phyloP scores from a whole-genome alignment of 352 stramenopile genomes.

The Pythium guiyangense region DNA sequence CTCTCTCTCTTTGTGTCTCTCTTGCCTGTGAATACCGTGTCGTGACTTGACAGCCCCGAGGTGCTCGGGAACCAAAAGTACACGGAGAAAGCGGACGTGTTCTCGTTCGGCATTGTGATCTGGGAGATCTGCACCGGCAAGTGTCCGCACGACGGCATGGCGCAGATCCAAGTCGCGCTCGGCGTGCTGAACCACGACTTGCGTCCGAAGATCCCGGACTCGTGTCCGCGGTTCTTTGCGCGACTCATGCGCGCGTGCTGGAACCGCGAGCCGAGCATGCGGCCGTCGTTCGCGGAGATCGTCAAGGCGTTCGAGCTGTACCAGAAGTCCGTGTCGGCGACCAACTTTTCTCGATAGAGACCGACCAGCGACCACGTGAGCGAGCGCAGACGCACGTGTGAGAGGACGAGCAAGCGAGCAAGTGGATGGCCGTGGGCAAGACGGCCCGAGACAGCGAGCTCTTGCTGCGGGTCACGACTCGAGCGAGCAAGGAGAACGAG shows the following conservation, averaged over 20 bases:
- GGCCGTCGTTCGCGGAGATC: slow-evolving; percentile 65
- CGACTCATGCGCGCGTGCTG: slow-evolving; percentile 78
- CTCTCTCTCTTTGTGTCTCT: slow-evolving; percentile 24
- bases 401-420: too few species aligned
- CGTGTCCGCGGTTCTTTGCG: slow-evolving; percentile 63
- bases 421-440: too few species aligned
- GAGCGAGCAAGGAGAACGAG: too few species aligned
- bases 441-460: too few species aligned
- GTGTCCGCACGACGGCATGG: slow-evolving; percentile 89
- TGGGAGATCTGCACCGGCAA: slow-evolving; percentile 91
- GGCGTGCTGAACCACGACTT: slow-evolving; percentile 76
- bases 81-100: slow-evolving; percentile 92
- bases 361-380: too few species aligned
- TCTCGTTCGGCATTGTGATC: slow-evolving; percentile 91
- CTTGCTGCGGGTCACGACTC: too few species aligned
- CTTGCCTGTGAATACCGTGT: too few species aligned
- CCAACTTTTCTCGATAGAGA: too few species aligned
- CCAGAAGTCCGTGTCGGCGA: too few species aligned
- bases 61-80: slow-evolving; percentile 90
- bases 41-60: slow-evolving; percentile 44
- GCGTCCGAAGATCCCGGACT: too few species aligned
- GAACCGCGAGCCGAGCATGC: slow-evolving; percentile 61
- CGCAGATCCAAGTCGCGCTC: slow-evolving; percentile 81
- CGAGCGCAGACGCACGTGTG: too few species aligned
- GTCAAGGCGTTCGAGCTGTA: too few species aligned